These are phyloP conservation scores for Populus pruinosa DNA, from an alignment of 345 rosid species.

Conservation along the genomic window DNA sequence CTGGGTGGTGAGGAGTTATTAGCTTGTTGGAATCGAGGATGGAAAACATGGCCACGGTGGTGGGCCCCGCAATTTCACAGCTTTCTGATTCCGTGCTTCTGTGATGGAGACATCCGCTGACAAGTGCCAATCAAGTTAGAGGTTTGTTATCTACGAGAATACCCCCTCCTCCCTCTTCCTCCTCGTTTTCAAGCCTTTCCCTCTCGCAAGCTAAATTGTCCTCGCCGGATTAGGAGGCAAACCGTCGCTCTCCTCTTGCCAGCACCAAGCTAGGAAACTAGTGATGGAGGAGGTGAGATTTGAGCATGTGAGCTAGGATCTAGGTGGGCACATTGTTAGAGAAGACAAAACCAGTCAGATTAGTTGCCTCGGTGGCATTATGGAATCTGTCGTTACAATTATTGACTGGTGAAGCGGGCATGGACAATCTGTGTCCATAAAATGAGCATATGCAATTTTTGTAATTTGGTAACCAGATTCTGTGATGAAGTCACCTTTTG, in stretches of 20 bases:
- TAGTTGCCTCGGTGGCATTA: background rate
- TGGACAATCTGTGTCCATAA: background rate
- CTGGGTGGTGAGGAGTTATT: slow-evolving; percentile 20
- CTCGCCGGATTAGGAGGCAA: background rate
- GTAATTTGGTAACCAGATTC: too few species aligned
- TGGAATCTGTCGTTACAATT: background rate
- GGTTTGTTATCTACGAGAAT: slow-evolving; percentile 11
- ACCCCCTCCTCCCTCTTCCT: slow-evolving; percentile 6
- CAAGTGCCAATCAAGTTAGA: slow-evolving; percentile 4
- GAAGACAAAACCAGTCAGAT: background rate
- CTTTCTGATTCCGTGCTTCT: slow-evolving; percentile 22
- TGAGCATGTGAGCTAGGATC: background rate
- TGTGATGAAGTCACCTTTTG: too few species aligned
- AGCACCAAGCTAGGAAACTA: background rate
- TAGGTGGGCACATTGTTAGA: background rate
- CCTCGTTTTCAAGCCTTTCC: background rate
- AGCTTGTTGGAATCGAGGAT: slow-evolving; percentile 13
- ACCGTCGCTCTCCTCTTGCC: background rate
- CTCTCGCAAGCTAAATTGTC: background rate
- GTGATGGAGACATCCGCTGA: slow-evolving; percentile 25
- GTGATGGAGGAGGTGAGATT: background rate
- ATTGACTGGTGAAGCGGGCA: background rate
- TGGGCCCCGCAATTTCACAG: background rate
- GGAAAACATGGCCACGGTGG: slow-evolving; percentile 36
- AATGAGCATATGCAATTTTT: too few species aligned